phyloP scores from a whole-genome alignment of 2,329 filamentous ascomycete species.

The Exophiala aquamarina region DNA sequence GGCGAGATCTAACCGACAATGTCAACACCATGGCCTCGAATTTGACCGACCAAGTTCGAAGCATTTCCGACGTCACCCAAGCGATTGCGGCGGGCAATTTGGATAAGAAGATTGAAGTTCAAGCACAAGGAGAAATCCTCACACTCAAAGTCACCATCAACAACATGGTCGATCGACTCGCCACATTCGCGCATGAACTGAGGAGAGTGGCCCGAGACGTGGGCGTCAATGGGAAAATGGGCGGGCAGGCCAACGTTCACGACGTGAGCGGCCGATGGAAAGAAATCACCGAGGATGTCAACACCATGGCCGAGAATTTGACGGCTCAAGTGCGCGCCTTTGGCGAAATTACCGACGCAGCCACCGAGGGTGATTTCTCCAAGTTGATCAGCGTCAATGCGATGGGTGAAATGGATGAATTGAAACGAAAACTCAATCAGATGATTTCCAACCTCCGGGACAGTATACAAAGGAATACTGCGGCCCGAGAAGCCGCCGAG shows the following conservation, averaged over 20 bases:
- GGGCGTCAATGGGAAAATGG: constrained; percentile 97
- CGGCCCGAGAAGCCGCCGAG: constrained; percentile 92
- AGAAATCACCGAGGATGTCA: constrained; percentile 95
- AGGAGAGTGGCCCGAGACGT: constrained; percentile 95
- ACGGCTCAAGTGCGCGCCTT: constrained; percentile 97
- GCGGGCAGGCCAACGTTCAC: constrained; percentile 90
- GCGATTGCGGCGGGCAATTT: constrained; percentile 95
- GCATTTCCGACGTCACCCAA: constrained; percentile 91
- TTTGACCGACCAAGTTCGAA: constrained; percentile 69
- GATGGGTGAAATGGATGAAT: constrained; percentile 97
- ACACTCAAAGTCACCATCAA: constrained; percentile 96
- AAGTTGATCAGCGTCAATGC: constrained; percentile 96
- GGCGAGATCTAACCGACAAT: constrained; percentile 66
- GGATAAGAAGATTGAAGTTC: constrained; percentile 92
- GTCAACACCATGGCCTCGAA: constrained; percentile 69
- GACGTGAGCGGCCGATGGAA: constrained; percentile 95
- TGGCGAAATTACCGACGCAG: constrained; percentile 96
- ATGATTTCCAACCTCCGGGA: constrained; percentile 97
- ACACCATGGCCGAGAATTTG: constrained; percentile 83
- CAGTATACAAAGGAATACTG: constrained; percentile 94
- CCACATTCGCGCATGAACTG: constrained; percentile 94
- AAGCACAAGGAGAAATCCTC: constrained; percentile 91
- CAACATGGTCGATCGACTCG: constrained; percentile 95
- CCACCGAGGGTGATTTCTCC: constrained; percentile 94
- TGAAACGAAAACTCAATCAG: constrained; percentile 98